Evolutionary conservation across 1,139 yeast genomes (phyloP).

Genomic region (Kluyveromyces marxianus): DNA sequence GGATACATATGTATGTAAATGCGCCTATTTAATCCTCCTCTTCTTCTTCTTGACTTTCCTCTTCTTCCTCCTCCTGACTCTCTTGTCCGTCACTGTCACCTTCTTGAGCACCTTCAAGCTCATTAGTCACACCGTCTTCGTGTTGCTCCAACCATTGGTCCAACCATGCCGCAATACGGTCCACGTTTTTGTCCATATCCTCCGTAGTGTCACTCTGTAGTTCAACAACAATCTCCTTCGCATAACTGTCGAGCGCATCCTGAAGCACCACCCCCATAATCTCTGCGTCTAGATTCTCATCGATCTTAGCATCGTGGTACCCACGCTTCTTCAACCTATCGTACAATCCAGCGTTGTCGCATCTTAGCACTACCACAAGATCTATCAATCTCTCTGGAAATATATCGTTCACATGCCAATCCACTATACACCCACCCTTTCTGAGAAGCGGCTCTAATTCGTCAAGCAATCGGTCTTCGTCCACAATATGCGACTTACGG

Average conservation of each 20-base stretch:
- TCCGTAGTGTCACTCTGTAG: conserved; percentile 64
- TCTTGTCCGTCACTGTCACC: conserved; percentile 5
- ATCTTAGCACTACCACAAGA: conserved; percentile 78
- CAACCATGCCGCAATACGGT: conserved; percentile 67
- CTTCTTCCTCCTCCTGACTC: conserved; percentile 10
- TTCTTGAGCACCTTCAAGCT: conserved; percentile 10
- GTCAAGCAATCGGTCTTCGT: conserved; percentile 83
- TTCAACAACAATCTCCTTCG: conserved; percentile 73
- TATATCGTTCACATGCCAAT: conserved; percentile 96
- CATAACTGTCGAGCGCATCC: conserved; percentile 81
- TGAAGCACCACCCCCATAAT: conserved; percentile 87
- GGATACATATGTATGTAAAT: too few species aligned
- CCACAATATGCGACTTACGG: conserved; percentile 81
- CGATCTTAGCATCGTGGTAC: conserved; percentile 71
- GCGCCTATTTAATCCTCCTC: background rate
- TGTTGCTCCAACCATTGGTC: conserved; percentile 57
- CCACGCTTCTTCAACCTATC: conserved; percentile 71
- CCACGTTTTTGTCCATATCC: conserved; percentile 73
- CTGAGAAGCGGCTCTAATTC: conserved; percentile 69
- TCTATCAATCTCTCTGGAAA: conserved; percentile 92
- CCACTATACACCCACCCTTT: conserved; percentile 79
- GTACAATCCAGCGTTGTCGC: conserved; percentile 62
- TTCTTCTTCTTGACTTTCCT: background rate
- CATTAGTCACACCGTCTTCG: conserved; percentile 39
- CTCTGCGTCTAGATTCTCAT: conserved; percentile 92